These are phyloP conservation scores for Coemansia sp. DNA, from an alignment of 192 early-diverging fungal genomes.

Conservation along the genomic window DNA sequence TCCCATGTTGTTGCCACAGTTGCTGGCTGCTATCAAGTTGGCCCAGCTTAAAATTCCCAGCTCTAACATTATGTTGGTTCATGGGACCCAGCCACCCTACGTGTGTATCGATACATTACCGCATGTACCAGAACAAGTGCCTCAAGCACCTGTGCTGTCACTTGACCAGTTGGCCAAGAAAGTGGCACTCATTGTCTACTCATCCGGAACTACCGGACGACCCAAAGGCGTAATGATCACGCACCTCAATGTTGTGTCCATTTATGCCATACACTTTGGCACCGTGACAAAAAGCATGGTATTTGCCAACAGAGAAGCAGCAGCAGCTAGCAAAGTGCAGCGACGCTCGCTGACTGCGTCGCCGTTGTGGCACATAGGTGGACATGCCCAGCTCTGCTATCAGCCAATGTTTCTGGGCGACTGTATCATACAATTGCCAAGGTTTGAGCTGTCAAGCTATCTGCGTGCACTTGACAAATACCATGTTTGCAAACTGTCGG, in stretches of 20 bases:
- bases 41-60: background rate
- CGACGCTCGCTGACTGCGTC: slow-evolving; percentile 16
- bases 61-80: slow-evolving; percentile 5
- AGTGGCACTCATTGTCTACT: slow-evolving; percentile 31
- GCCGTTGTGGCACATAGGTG: slow-evolving; percentile 28
- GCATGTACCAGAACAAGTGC: too few species aligned
- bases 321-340: background rate
- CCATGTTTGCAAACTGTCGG: slow-evolving; percentile 10
- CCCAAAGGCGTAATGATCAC: slow-evolving; percentile 43
- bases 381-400: slow-evolving; percentile 38
- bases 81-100: background rate
- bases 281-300: too few species aligned
- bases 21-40: slow-evolving; percentile 5
- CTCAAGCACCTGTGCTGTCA: background rate
- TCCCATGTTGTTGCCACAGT: slow-evolving; percentile 13
- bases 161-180: slow-evolving; percentile 2
- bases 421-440: slow-evolving; percentile 25
- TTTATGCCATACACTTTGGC: slow-evolving; percentile 7
- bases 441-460: slow-evolving; percentile 9
- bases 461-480: slow-evolving; percentile 28
- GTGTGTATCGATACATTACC: too few species aligned
- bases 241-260: slow-evolving; percentile 35
- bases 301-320: too few species aligned
- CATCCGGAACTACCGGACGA: slow-evolving; percentile 44
- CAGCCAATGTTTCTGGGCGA: slow-evolving; percentile 24